Conservation (phyloP, 441 rosid species). For the Daphne laureola region DNA sequence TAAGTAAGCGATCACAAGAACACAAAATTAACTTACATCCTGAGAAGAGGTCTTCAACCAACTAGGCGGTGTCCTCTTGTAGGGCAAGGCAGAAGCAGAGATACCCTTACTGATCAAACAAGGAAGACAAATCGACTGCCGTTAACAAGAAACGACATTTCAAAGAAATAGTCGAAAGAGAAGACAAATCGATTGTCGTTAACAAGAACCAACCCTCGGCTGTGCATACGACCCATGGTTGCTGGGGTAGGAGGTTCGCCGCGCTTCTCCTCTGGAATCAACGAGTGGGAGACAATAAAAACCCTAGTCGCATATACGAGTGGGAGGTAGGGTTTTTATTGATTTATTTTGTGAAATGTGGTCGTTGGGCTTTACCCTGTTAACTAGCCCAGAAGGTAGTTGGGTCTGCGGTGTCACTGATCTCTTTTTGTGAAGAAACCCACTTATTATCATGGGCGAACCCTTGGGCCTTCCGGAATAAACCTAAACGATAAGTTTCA, state of each 20-base stretch:
- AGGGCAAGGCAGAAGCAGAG: slow-evolving; percentile 81
- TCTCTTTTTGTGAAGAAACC: too few species aligned
- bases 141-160: too few species aligned
- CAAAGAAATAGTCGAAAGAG: neutral
- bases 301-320: slow-evolving; percentile 19
- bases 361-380: neutral
- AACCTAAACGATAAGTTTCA: too few species aligned
- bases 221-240: slow-evolving; percentile 84
- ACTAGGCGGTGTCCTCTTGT: slow-evolving; percentile 68
- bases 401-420: too few species aligned
- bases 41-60: slow-evolving; percentile 61
- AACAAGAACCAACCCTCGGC: slow-evolving; percentile 43
- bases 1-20: neutral
- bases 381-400: too few species aligned
- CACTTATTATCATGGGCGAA: too few species aligned
- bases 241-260: slow-evolving; percentile 9
- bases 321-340: slow-evolving; percentile 12
- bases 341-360: neutral
- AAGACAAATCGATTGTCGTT: neutral
- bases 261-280: slow-evolving; percentile 9
- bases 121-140: neutral
- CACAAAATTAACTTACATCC: slow-evolving; percentile 35
- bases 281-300: slow-evolving; percentile 9
- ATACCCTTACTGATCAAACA: slow-evolving; percentile 57
- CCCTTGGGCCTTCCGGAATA: too few species aligned